Evolutionary conservation across 169 alveolate genomes (phyloP).

Genomic region (Babesia sp.): DNA sequence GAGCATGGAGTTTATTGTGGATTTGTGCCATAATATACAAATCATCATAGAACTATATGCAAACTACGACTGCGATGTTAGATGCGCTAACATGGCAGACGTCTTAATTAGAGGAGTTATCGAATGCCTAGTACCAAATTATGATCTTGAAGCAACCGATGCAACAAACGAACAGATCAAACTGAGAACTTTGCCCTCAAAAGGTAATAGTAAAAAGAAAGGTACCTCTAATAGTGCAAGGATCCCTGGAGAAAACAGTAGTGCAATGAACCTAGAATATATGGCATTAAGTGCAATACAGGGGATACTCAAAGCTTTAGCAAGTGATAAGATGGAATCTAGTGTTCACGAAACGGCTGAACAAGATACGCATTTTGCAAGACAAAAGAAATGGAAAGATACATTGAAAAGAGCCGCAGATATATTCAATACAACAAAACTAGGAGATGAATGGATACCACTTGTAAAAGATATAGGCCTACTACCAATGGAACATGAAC

Average conservation of each 20-base stretch:
- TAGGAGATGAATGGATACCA: constrained; percentile 61
- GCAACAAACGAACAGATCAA: constrained; percentile 1
- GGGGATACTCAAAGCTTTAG: constrained; percentile 23
- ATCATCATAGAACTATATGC: constrained; percentile 48
- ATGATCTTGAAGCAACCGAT: constrained; percentile 14
- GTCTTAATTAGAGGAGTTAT: constrained; percentile 32
- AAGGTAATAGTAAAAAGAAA: constrained; percentile 1
- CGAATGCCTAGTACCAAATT: constrained; percentile 25
- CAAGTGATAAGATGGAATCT: background rate
- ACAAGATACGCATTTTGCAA: background rate
- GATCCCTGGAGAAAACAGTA: constrained; percentile 7
- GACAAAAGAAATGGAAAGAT: constrained; percentile 46
- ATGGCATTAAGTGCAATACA: constrained; percentile 40
- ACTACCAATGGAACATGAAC: constrained; percentile 58
- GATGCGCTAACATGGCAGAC: constrained; percentile 55
- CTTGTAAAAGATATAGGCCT: constrained; percentile 46
- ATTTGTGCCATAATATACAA: constrained; percentile 36
- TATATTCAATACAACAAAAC: constrained; percentile 28
- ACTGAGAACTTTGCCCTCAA: background rate
- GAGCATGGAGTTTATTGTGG: constrained; percentile 62
- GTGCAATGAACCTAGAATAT: constrained; percentile 14
- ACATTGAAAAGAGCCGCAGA: constrained; percentile 22
- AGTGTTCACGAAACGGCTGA: background rate
- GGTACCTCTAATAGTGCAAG: constrained; percentile 1
- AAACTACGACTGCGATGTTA: constrained; percentile 65